Base-by-base conservation (phyloP, 2,329 filamentous ascomycete species). In the Byssochlamys sp. region DNA sequence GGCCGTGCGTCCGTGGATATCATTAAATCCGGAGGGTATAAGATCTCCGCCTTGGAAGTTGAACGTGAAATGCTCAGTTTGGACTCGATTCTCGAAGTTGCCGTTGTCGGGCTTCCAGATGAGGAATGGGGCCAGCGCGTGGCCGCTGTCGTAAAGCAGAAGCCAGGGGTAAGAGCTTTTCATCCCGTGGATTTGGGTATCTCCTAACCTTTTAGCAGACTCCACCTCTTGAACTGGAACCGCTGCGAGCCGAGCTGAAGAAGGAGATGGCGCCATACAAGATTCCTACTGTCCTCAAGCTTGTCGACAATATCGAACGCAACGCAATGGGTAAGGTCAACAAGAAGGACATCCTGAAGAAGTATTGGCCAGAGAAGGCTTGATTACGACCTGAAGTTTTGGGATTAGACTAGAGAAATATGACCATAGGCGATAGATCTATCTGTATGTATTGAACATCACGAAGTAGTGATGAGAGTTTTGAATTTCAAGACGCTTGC, bases 291-390 rank as follows among this genome's bases (percentile, higher is more conserved):
- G 85, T 96, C 59, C 77, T 97, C 73, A 87, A 84, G 70, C 76
- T 95, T 4, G 90, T 97, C 19, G 85, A 89, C 52, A 75, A 83
- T 45, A 91, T 96, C 60, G 88, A 89, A 11, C 79, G 89, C 65
- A 96, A 96, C 73, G 92, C 91, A 31, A 99, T 99, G 94, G 94
- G 94, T 50, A 99, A 99, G 78, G 72, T 75, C 26, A 75, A 75
- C 60, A 75, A 75, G 65, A 75, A 74, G 61, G 64, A 64, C 19
- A 65, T 75, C 19, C 59, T 74, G 29, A 66, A 70, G 60, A 73
- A 73, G 58, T 73, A 75, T 59, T 75, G 66, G 66, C 66, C 66
- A 29, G 56, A 62, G 48, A 51, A 51, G 49, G 49, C 49, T 26
- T 51, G 49, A 51, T 45, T 24, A 45, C 5, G 2, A n/a, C 19